A percentile compares a stretch with the other conserved stretches of the same genome.
Conservation (phyloP, 257 asterid species). For the Ligustrum vulgare region DNA sequence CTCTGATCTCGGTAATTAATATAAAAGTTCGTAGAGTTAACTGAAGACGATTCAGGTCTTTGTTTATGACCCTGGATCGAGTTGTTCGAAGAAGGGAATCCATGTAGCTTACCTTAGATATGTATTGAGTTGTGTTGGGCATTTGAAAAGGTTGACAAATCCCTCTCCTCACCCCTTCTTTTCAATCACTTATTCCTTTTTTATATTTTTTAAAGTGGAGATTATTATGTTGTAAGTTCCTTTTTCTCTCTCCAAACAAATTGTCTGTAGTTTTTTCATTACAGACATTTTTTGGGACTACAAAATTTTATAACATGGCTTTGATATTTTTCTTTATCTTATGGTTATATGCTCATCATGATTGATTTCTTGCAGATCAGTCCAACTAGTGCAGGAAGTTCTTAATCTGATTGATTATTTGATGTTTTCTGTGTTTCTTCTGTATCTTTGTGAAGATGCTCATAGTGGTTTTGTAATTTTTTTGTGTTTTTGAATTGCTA, state of each 20-base stretch:
- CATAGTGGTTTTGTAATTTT: not conserved
- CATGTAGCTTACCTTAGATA: not conserved
- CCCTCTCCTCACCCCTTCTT: not conserved
- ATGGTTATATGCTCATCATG: not conserved
- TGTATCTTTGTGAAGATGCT: not conserved
- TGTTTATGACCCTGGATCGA: not conserved
- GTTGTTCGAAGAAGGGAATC: not conserved
- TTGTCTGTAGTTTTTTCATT: not conserved
- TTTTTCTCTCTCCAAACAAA: not conserved
- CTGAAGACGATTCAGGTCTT: not conserved
- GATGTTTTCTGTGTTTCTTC: not conserved
- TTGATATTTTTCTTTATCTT: not conserved
- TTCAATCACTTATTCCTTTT: not conserved
- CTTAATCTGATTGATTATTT: not conserved
- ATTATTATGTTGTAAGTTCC: not conserved
- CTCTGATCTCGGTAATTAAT: not conserved
- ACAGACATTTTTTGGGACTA: not conserved
- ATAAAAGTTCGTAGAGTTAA: not conserved
- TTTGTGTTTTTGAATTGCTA: not conserved
- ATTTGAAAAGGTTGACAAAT: not conserved
- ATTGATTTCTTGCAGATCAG: not conserved
- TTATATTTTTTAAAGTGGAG: not conserved
- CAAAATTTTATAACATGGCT: not conserved
- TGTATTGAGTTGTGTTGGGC: not conserved
- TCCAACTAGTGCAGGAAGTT: not conserved